Evolutionary conservation across 768 basidiomycete species (phyloP), one percentile per base, ranked within the genome.

Genomic region (Pulveroboletus sp.): DNA sequence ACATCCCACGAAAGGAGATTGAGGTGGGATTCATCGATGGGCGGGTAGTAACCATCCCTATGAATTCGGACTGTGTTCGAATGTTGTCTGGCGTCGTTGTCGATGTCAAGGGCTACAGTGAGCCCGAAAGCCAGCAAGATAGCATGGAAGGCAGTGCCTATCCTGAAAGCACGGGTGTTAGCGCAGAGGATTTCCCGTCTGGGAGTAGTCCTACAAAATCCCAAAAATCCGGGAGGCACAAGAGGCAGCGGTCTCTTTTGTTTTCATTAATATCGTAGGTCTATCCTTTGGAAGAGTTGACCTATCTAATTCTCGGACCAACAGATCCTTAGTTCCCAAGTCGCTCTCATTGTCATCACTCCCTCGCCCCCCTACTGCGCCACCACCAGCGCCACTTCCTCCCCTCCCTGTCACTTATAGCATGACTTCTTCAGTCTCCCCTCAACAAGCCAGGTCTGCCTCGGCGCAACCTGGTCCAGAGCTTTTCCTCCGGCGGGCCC

Each of bases 221-320:
- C 36, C 58, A 58, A 38, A 77, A 73, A 58, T 57, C 57, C 4
- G 59, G 69, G 37, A 78, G 76, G 54, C 83, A 87, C 56, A 86
- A 83, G 69, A 85, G 81, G 57, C 81, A 84, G 57, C 75, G 81
- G 39, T 89, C 87, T 14, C 62, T 89, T 51, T 71, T 87, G 42
- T 84, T 83, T 77, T 77, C 83, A 7, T 69, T 89, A 36, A 79
- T 88, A 51, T 76, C 81, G 76, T 84, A 69, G 51, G 55, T 58
- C 9, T 11, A 8, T 33, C 2, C 26, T 48, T 47, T 49, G 15
- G 43, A 40, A 11, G 1, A 15, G 24, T 30, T 37, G 26, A n/a
- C 26, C 21, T n/a, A 24, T 26, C 46, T 58, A 39, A 58, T 43
- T 21, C 24, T 43, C 4, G 30, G 5, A 0, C 39, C 39, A 31